phyloP scores from a whole-genome alignment of 306 rosid species.

The Pachyrhizus erosus region DNA sequence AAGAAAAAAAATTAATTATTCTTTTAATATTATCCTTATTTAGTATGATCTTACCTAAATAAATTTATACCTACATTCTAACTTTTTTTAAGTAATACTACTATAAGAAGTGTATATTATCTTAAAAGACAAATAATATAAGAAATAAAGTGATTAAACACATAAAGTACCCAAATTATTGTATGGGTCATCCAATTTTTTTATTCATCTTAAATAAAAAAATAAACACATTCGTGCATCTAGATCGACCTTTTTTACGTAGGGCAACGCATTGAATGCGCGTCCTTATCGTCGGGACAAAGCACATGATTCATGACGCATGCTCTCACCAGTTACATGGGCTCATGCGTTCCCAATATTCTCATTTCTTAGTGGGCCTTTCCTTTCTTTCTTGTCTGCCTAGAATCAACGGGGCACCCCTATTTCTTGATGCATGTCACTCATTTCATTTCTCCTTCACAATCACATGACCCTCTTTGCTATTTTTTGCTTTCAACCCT shows the following conservation, averaged over 20 bases:
- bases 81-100: too few species aligned
- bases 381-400: background rate
- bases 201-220: background rate
- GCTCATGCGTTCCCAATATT: background rate
- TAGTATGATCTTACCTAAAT: too few species aligned
- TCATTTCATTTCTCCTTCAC: background rate
- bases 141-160: too few species aligned
- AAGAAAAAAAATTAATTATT: too few species aligned
- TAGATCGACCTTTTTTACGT: background rate
- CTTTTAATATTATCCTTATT: too few species aligned
- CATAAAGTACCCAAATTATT: too few species aligned
- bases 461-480: background rate
- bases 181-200: too few species aligned
- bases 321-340: background rate
- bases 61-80: background rate
- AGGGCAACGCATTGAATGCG: slow-evolving; percentile 1
- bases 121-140: too few species aligned
- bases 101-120: too few species aligned
- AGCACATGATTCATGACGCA: slow-evolving; percentile 29
- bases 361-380: background rate
- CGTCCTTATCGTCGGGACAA: slow-evolving; percentile 7
- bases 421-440: background rate
- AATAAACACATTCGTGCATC: background rate
- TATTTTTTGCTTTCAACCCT: background rate
- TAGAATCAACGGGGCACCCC: background rate